Evolutionary conservation across 2,329 filamentous ascomycete species (phyloP).

Genomic region (Bipolaris gigantea): DNA sequence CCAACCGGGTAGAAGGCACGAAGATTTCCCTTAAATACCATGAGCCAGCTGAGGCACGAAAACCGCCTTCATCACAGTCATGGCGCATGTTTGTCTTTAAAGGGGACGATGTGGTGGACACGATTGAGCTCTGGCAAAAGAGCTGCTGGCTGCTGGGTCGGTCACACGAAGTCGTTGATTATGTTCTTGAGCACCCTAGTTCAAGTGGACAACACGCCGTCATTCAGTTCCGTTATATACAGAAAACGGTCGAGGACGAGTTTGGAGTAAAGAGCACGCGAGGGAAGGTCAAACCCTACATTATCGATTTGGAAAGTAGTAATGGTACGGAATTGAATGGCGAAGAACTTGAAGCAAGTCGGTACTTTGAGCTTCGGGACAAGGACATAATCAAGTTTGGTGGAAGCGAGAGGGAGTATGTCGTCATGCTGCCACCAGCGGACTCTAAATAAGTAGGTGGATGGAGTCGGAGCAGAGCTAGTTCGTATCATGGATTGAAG

Average conservation of each 20-base stretch:
- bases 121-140: slow-evolving; percentile 71
- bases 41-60: slow-evolving; percentile 89
- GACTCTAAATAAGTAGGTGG: slow-evolving; percentile 14
- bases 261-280: slow-evolving; percentile 55
- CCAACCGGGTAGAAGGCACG: slow-evolving; percentile 78
- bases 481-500: neutral
- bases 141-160: slow-evolving; percentile 92
- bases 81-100: slow-evolving; percentile 98
- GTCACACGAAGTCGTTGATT: slow-evolving; percentile 77
- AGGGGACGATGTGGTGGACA: slow-evolving; percentile 75
- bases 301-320: slow-evolving; percentile 90
- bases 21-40: slow-evolving; percentile 90
- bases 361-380: slow-evolving; percentile 83
- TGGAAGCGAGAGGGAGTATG: slow-evolving; percentile 86
- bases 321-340: slow-evolving; percentile 88
- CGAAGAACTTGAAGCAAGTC: slow-evolving; percentile 69
- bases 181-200: slow-evolving; percentile 85
- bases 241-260: slow-evolving; percentile 83
- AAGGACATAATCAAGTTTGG: slow-evolving; percentile 91
- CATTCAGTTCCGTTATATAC: slow-evolving; percentile 85
- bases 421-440: slow-evolving; percentile 74
- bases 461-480: neutral
- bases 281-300: slow-evolving; percentile 68
- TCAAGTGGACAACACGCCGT: slow-evolving; percentile 95
- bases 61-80: slow-evolving; percentile 73